phyloP scores from a whole-genome alignment of 306 rosid species.

The Castanea sativa region DNA sequence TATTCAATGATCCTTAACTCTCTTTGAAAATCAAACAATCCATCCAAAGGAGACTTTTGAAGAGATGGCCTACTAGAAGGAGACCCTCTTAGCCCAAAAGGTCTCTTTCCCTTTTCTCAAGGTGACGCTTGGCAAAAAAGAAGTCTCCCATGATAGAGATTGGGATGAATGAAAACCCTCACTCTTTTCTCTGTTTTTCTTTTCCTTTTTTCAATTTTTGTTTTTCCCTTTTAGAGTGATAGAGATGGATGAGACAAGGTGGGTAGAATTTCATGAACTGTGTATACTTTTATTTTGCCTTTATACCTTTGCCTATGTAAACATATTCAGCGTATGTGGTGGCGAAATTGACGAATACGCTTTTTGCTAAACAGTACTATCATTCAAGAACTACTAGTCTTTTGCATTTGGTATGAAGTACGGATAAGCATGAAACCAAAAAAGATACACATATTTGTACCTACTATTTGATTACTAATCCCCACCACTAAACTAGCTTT shows the following conservation, averaged over 20 bases:
- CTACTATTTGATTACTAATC: background rate
- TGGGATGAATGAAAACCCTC: background rate
- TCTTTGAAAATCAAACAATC: conserved; percentile 23
- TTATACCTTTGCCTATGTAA: background rate
- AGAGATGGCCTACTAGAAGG: background rate
- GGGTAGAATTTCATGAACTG: conserved; percentile 4
- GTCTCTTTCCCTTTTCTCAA: background rate
- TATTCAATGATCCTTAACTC: conserved; percentile 24
- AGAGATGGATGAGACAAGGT: conserved; percentile 2
- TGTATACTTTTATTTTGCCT: background rate
- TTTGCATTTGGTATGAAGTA: background rate
- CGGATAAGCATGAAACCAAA: background rate
- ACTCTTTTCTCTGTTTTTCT: background rate
- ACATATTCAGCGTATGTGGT: background rate
- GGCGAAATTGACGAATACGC: conserved; percentile 30
- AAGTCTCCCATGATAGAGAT: conserved; percentile 19
- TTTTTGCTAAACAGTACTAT: background rate
- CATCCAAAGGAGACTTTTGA: conserved; percentile 27
- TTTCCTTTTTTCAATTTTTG: background rate
- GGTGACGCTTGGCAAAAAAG: conserved; percentile 19
- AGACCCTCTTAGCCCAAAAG: background rate
- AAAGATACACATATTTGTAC: background rate
- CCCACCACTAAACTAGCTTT: conserved; percentile 3
- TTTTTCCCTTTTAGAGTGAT: background rate
- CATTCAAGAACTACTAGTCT: too few relatives aligned